A percentile compares a stretch with the other conserved stretches of the same genome.
phyloP scores from a whole-genome alignment of 179 eudicot genomes.

The Beta lomatogona region DNA sequence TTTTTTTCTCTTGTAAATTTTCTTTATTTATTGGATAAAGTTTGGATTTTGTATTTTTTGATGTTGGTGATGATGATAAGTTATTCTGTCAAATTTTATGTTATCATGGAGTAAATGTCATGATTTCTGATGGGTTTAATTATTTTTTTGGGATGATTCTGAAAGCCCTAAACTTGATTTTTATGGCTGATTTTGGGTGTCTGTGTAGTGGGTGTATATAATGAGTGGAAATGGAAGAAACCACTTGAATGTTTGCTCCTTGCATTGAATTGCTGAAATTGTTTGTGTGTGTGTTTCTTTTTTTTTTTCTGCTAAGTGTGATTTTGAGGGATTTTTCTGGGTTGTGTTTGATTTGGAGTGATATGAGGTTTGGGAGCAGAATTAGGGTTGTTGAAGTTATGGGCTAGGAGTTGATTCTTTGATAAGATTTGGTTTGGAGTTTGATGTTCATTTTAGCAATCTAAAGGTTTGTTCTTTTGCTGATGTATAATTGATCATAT shows the following conservation, averaged over 20 bases:
- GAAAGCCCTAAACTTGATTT: conserved; percentile 19
- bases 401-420: not conserved
- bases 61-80: not conserved
- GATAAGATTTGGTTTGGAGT: not conserved
- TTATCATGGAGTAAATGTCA: too few relatives aligned
- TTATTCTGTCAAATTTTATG: not conserved
- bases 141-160: not conserved
- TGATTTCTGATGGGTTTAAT: conserved; percentile 1
- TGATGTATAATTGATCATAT: not conserved
- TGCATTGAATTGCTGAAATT: conserved; percentile 1
- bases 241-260: not conserved
- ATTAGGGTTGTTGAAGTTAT: conserved; percentile 26
- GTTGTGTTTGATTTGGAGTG: not conserved
- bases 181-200: too few relatives aligned
- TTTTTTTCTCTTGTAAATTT: too few relatives aligned
- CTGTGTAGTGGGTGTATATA: not conserved
- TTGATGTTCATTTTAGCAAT: not conserved
- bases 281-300: not conserved
- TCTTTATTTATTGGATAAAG: not conserved
- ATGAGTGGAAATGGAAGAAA: not conserved
- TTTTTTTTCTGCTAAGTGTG: not conserved
- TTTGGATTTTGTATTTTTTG: not conserved
- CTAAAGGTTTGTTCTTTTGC: too few relatives aligned
- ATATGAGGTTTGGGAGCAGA: conserved; percentile 7
- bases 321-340: not conserved